Conservation (phyloP, 2,329 filamentous ascomycete species). For the Penicillium sp. region DNA sequence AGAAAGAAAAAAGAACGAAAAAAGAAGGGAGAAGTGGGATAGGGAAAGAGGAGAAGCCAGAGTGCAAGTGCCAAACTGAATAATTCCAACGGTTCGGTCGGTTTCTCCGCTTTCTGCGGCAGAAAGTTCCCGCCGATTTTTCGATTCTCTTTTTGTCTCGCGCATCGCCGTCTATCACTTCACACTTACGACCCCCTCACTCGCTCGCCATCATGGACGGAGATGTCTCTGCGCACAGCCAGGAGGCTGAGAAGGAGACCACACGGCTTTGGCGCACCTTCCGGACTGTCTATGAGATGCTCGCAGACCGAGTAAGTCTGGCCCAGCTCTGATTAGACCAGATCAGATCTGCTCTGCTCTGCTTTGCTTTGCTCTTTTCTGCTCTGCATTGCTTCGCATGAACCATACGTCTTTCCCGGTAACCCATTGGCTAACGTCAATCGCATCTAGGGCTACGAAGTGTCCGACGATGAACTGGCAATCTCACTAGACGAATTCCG, state of each 20-base stretch:
- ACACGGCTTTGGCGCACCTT: conserved; percentile 89
- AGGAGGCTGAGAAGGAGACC: conserved; percentile 47
- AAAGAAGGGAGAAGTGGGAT: conserved; percentile 24
- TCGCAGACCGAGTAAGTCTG: conserved; percentile 76
- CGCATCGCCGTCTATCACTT: no score
- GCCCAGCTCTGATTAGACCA: background rate
- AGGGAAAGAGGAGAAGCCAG: conserved; percentile 25
- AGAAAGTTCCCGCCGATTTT: conserved; percentile 33
- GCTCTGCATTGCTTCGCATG: no score
- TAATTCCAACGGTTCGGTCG: conserved; percentile 30
- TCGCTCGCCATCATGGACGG: conserved; percentile 49
- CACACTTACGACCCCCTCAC: no score
- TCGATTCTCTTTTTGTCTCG: conserved; percentile 15
- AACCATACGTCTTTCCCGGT: no score
- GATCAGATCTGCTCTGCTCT: no score
- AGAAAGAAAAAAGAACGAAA: conserved; percentile 14
- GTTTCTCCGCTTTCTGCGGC: conserved; percentile 34
- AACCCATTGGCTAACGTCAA: no score
- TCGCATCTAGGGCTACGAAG: conserved; percentile 77
- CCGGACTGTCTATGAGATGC: conserved; percentile 94
- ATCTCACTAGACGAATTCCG: conserved; percentile 85
- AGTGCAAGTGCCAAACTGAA: no score
- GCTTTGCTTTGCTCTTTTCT: no score
- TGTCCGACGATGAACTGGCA: conserved; percentile 85
- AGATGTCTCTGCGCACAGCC: conserved; percentile 39